Conservation (phyloP, 371 early-diverging fungal genomes). For the Mucor lusitanicus region DNA sequence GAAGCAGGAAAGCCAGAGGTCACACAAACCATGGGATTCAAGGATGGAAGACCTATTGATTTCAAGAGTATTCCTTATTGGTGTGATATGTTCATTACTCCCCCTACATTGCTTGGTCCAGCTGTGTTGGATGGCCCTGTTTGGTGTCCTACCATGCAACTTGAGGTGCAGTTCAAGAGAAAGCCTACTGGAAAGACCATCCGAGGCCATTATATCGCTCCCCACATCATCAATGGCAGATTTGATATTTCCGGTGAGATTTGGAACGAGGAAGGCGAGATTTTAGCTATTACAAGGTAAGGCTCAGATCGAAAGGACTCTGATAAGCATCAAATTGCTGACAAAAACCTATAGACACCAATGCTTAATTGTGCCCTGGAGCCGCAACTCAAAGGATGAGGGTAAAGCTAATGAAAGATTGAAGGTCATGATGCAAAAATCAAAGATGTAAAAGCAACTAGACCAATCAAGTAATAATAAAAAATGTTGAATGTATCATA, state of each 20-base stretch:
- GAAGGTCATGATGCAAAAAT: not conserved
- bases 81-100: conserved; percentile 51
- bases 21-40: conserved; percentile 33
- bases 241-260: conserved; percentile 46
- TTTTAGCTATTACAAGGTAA: conserved; percentile 45
- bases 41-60: conserved; percentile 40
- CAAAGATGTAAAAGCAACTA: not conserved
- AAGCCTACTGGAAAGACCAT: conserved; percentile 32
- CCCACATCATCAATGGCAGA: conserved; percentile 46
- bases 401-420: not conserved
- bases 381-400: conserved; percentile 24
- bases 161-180: conserved; percentile 49
- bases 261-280: conserved; percentile 32
- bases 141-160: conserved; percentile 53
- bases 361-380: conserved; percentile 42
- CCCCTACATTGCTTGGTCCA: conserved; percentile 34
- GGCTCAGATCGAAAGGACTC: not conserved
- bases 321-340: not conserved
- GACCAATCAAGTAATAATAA: no score
- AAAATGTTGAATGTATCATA: no score
- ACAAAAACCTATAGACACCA: conserved; percentile 31
- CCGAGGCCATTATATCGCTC: conserved; percentile 31
- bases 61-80: conserved; percentile 44
- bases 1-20: conserved; percentile 35
- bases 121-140: conserved; percentile 24